phyloP scores from a whole-genome alignment of 257 asterid species.

The Jasminum sambac region DNA sequence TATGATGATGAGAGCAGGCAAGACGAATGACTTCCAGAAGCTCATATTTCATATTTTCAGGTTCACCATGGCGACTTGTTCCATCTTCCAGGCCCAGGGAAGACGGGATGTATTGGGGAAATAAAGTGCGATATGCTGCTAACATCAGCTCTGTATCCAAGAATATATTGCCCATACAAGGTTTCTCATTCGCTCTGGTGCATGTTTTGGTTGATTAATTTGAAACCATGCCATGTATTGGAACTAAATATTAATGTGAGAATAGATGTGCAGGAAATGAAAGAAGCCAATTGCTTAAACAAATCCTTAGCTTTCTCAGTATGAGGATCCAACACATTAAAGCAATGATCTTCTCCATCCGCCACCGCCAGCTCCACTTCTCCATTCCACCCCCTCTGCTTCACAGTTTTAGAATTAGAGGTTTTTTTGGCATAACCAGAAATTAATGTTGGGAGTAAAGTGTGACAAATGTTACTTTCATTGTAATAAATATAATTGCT shows the following conservation, averaged over 20 bases:
- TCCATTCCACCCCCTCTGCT: slow-evolving; percentile 26
- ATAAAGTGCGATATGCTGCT: slow-evolving; percentile 83
- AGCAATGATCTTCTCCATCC: slow-evolving; percentile 32
- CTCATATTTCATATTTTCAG: slow-evolving; percentile 41
- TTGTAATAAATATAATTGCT: no score
- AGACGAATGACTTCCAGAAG: slow-evolving; percentile 11
- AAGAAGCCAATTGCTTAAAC: slow-evolving; percentile 20
- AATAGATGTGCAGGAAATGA: neutral
- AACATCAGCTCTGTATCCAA: slow-evolving; percentile 75
- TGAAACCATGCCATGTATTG: neutral
- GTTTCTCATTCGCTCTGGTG: slow-evolving; percentile 30
- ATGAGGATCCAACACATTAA: neutral
- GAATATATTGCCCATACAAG: slow-evolving; percentile 76
- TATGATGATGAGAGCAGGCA: slow-evolving; percentile 4
- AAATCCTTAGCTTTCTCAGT: slow-evolving; percentile 26
- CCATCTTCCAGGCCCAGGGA: slow-evolving; percentile 79
- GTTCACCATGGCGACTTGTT: slow-evolving; percentile 59
- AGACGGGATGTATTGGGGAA: slow-evolving; percentile 97
- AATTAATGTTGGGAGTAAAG: no score
- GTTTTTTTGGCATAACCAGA: no score
- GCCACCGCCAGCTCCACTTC: slow-evolving; percentile 21
- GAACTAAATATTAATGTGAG: neutral
- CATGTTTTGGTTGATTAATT: slow-evolving; percentile 2
- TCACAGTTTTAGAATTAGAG: slow-evolving; percentile 26
- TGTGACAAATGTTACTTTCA: no score